Conservation (phyloP, 129 eudicot species). For the carrot (Daucus carota) region DH1_v3.0 NC_030384.2:39692001-39692500, state of each 20-base stretch:
- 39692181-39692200: slow-evolving; percentile 95
- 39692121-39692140: slow-evolving; percentile 11
- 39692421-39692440: slow-evolving; percentile 91
- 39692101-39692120: slow-evolving; percentile 10
- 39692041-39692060: slow-evolving; percentile 58
- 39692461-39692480: not conserved
- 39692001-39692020: slow-evolving; percentile 34
- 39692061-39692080: slow-evolving; percentile 72
- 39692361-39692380: slow-evolving; percentile 97
- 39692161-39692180: slow-evolving; percentile 27
- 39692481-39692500: not conserved
- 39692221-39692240: slow-evolving; percentile 91
- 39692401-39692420: slow-evolving; percentile 81
- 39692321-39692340: slow-evolving; percentile 42
- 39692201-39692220: slow-evolving; percentile 84
- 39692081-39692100: slow-evolving; percentile 87
- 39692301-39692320: slow-evolving; percentile 3
- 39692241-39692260: slow-evolving; percentile 70
- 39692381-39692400: slow-evolving; percentile 94
- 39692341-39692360: slow-evolving; percentile 84
- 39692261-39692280: not conserved
- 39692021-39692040: slow-evolving; percentile 94
- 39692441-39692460: slow-evolving; percentile 37
- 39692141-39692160: slow-evolving; percentile 4
- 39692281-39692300: not conserved